Conservation (phyloP, 176 grass and related monocot species). For the Zea mays region DNA sequence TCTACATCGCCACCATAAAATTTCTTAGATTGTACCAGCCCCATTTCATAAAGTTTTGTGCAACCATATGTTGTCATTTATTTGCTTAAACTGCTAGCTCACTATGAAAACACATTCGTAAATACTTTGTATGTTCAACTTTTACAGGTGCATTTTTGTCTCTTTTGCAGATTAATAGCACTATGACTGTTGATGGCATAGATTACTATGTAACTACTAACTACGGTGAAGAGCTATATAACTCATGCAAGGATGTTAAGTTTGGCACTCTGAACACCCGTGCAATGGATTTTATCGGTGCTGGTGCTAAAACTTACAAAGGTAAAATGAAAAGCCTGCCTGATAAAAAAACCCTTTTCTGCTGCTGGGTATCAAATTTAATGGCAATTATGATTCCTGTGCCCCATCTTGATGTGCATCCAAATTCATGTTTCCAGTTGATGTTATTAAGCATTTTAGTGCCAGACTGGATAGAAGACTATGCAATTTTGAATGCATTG, state of each 20-base stretch:
- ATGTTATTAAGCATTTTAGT: conserved; percentile 25
- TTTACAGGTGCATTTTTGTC: conserved; percentile 29
- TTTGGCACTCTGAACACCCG: conserved; percentile 93
- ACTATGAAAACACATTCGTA: conserved; percentile 14
- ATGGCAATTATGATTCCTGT: not conserved
- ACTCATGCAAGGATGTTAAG: conserved; percentile 98
- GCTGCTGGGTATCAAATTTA: not conserved
- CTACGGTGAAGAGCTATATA: conserved; percentile 77
- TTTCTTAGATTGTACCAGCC: not conserved
- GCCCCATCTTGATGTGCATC: conserved; percentile 4
- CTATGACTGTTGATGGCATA: conserved; percentile 65
- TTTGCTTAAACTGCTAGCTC: conserved; percentile 26
- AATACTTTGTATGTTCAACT: conserved; percentile 3
- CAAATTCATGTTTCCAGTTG: not conserved
- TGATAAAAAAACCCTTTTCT: not conserved
- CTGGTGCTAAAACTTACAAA: conserved; percentile 73
- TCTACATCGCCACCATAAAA: not conserved
- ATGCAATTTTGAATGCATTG: conserved; percentile 31
- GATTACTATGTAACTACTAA: conserved; percentile 76
- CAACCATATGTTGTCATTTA: not conserved
- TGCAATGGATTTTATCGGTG: conserved; percentile 97
- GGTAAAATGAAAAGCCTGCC: conserved; percentile 41
- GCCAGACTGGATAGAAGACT: conserved; percentile 8
- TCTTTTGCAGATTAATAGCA: conserved; percentile 71
- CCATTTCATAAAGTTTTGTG: conserved; percentile 13